These are phyloP conservation scores for Aspergillus carbonarius DNA, from an alignment of 2,329 filamentous ascomycete species.

Conservation along the genomic window DNA sequence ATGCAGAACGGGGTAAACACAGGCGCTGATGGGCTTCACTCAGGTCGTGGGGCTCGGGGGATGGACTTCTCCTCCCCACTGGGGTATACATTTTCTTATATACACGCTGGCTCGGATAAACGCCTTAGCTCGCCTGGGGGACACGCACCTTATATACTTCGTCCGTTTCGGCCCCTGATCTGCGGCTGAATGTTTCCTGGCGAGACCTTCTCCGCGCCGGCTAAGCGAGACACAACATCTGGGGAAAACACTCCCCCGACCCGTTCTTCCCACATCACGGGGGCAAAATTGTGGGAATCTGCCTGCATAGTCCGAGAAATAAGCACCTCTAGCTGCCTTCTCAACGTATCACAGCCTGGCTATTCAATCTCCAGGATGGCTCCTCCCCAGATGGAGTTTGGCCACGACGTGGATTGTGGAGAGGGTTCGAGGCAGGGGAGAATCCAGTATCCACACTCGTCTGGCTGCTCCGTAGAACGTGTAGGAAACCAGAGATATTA, in stretches of 20 bases:
- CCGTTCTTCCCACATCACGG: slow-evolving; percentile 16
- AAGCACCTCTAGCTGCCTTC: not conserved
- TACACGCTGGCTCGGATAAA: slow-evolving; percentile 1
- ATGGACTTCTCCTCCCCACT: not conserved
- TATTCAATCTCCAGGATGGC: slow-evolving; percentile 27
- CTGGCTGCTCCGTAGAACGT: slow-evolving; percentile 5
- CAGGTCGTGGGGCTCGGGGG: not conserved
- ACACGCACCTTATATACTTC: not conserved
- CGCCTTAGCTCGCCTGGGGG: not conserved
- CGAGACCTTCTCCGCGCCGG: slow-evolving; percentile 14
- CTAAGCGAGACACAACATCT: slow-evolving; percentile 12
- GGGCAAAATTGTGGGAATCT: slow-evolving; percentile 16
- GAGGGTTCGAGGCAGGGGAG: slow-evolving; percentile 24
- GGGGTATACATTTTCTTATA: not conserved
- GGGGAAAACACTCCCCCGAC: slow-evolving; percentile 37
- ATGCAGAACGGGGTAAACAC: slow-evolving; percentile 4
- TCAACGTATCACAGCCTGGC: slow-evolving; percentile 20
- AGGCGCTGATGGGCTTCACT: not conserved
- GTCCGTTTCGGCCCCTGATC: not conserved
- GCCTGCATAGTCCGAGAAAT: slow-evolving; percentile 4
- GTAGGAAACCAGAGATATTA: slow-evolving; percentile 1
- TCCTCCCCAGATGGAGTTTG: slow-evolving; percentile 27
- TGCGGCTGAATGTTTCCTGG: slow-evolving; percentile 28
- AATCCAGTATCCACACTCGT: slow-evolving; percentile 12
- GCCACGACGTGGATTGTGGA: slow-evolving; percentile 28